Evolutionary conservation across 2,329 filamentous ascomycete genomes (phyloP), one percentile per base, ranked within the genome.

Genomic region (Teratosphaeriaceae sp.): DNA sequence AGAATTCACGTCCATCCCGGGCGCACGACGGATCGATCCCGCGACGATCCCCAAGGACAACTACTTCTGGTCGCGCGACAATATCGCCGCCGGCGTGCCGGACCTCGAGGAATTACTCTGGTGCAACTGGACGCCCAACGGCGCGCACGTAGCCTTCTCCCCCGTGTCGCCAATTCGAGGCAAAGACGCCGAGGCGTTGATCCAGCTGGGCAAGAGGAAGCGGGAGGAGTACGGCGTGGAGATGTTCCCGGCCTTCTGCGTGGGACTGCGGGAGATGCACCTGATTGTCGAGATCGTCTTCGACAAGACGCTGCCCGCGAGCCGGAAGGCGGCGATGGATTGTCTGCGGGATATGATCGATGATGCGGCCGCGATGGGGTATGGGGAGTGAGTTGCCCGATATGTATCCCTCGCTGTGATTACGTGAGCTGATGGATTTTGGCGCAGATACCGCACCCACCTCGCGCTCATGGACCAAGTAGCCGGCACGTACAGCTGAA

Each of bases 281-380:
- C 70, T 76, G 53, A 76, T 78, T 44, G 67, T 75, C 3, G 72
- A 71, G 45, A 71, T 78, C 33, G 65, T 76, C 13, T 78, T 72
- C 53, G 66, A 78, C 46, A 62, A 68, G 3, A 62, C 64, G 27
- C 62, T 72, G 24, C 50, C 61, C 0, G 63, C 68, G 1, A 50
- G 56, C 36, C 65, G 70, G 49, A 48, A 61, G 16, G 58, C 62
- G 40, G 64, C 65, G 9, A 57, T 66, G 46, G 50, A 53, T 44
- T 48, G 69, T 11, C 68, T 73, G 46, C 55, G 54, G 3, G 57
- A 56, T 23, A 52, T 70, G 41, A 67, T 70, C 38, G 56, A 62
- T 22, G 65, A 66, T 36, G 58, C 59, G 12, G 68, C 67, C 2
- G 56, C 57, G 13, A 51, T 64, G 22, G 70, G 70, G 2, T 70